phyloP scores from a whole-genome alignment of 1,284 basidiomycete genomes.

The Mycena sp. region DNA sequence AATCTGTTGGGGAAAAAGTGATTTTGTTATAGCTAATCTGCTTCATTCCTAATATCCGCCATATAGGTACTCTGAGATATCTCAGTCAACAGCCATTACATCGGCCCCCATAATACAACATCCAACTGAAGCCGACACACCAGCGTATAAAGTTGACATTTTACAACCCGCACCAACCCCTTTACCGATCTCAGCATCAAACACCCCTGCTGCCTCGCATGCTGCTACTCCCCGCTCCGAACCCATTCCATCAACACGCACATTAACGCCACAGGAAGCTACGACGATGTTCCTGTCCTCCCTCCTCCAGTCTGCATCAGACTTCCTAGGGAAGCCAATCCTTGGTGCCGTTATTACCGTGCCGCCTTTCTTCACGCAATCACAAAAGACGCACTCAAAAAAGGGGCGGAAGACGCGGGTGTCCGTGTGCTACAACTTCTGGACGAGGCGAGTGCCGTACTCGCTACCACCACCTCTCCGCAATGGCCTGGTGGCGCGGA shows the following conservation, averaged over 20 bases:
- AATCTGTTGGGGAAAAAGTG: slow-evolving; percentile 94
- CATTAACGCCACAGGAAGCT: slow-evolving; percentile 87
- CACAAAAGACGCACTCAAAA: slow-evolving; percentile 77
- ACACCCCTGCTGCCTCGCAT: slow-evolving; percentile 75
- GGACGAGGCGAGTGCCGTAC: slow-evolving; percentile 86
- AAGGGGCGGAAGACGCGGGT: slow-evolving; percentile 84
- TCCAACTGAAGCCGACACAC: slow-evolving; percentile 74
- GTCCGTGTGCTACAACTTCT: slow-evolving; percentile 87
- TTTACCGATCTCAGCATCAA: slow-evolving; percentile 57
- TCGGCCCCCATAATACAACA: slow-evolving; percentile 81
- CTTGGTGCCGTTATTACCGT: slow-evolving; percentile 88
- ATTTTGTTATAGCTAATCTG: slow-evolving; percentile 32
- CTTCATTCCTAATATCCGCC: not conserved
- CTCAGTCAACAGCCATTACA: slow-evolving; percentile 59
- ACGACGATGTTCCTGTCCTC: slow-evolving; percentile 89
- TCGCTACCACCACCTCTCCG: slow-evolving; percentile 62
- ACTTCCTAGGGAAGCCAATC: slow-evolving; percentile 90
- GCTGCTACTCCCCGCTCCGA: slow-evolving; percentile 83
- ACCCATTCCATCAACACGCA: slow-evolving; percentile 77
- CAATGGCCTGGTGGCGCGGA: slow-evolving; percentile 50
- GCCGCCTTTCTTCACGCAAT: slow-evolving; percentile 79
- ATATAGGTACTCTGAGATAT: slow-evolving; percentile 82
- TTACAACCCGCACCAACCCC: slow-evolving; percentile 78
- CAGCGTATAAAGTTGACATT: slow-evolving; percentile 89
- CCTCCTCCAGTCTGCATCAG: slow-evolving; percentile 88